Evolutionary conservation across 306 rosid genomes (phyloP), one percentile per base, ranked within the genome.

Genomic region (Lathyrus tuberosus): DNA sequence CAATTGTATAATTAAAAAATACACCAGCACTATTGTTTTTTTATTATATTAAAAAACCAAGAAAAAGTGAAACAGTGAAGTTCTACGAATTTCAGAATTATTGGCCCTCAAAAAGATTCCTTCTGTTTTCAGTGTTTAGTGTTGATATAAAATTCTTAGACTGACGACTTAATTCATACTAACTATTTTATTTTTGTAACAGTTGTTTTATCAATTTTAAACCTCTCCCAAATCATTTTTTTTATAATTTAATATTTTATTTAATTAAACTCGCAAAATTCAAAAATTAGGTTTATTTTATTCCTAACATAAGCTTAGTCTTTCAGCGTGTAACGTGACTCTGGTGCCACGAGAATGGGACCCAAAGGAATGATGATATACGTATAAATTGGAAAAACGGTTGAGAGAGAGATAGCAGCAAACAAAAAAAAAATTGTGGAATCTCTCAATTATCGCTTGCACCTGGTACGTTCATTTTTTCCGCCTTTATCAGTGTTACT

Each of bases 381-480:
- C 22, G 11, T 17, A 49, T 17, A 49, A 8, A 33, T 33, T 33
- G 8, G 38, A 33, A 35, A 35, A 35, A 35, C 40, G 40, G 40
- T 35, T 35, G 10, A 16, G 57, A 18, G 57, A 18, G 5, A 9
- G 2, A 49, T 17, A 49, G 4, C 57, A 49, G n/a, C n/a, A n/a
- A n/a, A n/a, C n/a, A 17, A 8, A 28, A 17, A 49, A 18, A 49
- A 16, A 49, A 3, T 51, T 5, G 57, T 17, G 11, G 57, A 51
- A 51, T 51, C 57, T 51, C 28, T 47, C 10, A 51, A 51, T 51
- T 18, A 51, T 51, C 57, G 57, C 57, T 51, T 51, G 13, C 1
- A 51, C 57, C 57, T 51, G 57, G 57, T 51, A 51, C 57, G 57
- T 51, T 17, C 57, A 18, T 51, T 18, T 49, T 49, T 46, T 35